Evolutionary conservation across 2,329 filamentous ascomycete species (phyloP), one percentile per base, ranked within the genome.

Genomic region (Aspergillus luchuensis): DNA sequence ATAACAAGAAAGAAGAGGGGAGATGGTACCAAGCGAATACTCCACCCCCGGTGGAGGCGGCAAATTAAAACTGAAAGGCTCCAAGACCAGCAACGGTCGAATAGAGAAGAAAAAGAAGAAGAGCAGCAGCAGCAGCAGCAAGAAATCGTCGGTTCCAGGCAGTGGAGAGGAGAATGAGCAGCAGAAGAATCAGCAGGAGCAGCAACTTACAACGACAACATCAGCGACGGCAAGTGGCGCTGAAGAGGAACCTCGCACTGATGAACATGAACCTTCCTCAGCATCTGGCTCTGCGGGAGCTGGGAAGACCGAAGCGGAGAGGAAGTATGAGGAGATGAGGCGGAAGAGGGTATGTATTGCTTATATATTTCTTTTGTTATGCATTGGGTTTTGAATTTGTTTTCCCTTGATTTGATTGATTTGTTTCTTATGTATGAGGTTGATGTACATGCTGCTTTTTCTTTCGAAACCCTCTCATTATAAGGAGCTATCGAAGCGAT

Each of bases 31-130:
- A 58, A 89, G 91, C 75, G 91, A 96, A 68, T 96, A 96, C 51
- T 80, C 86, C 63, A 77, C 82, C n/a, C 25, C 25, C 59, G 84
- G 85, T 62, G 84, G 87, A 60, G 87, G 89, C 70, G 92, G 92
- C 69, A 89, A 89, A 63, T 85, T 97, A 36, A 94, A 91, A 74
- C 85, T 97, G 62, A 97, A 97, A 80, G 92, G 92, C 71, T 85
- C 81, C 63, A 88, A 87, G 70, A 80, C 84, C 63, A 88, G 85
- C 50, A 75, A 76, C 39, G 72, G 77, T n/a, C 72, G 78, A 51
- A 68, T 80, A 51, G 76, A 79, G 62, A 79, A 80, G 63, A 76
- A 78, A 59, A 76, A 82, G 68, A 86, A 82, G 71, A 85, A 83
- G 68, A 79, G 80, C 66, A 64, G 70, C 45, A 66, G 23, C 45